These are phyloP conservation scores for Ophidiomyces ophidiicola DNA, from an alignment of 2,329 filamentous ascomycete species.

Conservation along the genomic window DNA sequence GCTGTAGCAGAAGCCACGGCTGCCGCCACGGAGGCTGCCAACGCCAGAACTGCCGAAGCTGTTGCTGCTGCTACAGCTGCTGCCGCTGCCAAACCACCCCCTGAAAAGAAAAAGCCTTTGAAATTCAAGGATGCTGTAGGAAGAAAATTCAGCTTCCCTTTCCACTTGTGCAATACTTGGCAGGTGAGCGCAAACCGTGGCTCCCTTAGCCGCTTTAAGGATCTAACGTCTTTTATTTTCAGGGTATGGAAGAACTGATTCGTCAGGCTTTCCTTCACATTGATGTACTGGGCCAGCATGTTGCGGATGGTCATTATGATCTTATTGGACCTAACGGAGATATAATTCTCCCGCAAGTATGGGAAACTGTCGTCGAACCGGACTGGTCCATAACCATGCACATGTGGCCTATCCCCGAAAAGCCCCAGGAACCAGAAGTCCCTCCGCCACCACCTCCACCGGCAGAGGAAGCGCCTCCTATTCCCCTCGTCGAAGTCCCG, in stretches of 20 bases:
- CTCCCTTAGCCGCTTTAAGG: neutral
- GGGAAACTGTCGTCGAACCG: constrained; percentile 69
- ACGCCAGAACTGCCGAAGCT: constrained; percentile 23
- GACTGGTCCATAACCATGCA: constrained; percentile 62
- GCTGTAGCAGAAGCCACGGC: constrained; percentile 26
- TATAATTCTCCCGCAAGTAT: constrained; percentile 69
- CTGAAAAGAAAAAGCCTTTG: constrained; percentile 59
- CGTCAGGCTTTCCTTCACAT: constrained; percentile 73
- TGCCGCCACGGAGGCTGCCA: constrained; percentile 25
- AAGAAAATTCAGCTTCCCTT: constrained; percentile 86
- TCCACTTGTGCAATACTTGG: constrained; percentile 73
- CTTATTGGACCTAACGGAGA: constrained; percentile 66
- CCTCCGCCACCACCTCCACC: constrained; percentile 20
- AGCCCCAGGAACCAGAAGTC: constrained; percentile 32
- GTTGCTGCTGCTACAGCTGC: constrained; percentile 24
- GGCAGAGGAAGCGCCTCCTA: constrained; percentile 14
- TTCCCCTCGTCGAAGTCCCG: constrained; percentile 21
- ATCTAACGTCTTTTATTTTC: constrained; percentile 18
- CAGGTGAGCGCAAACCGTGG: constrained; percentile 53
- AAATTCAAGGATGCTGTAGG: constrained; percentile 86
- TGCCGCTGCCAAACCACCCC: constrained; percentile 30
- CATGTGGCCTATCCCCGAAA: constrained; percentile 51
- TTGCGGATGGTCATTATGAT: constrained; percentile 68
- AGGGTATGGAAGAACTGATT: constrained; percentile 81
- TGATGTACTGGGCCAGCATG: constrained; percentile 61